Base-by-base conservation (phyloP, 306 rosid species). In the Sophora flavescens region DNA sequence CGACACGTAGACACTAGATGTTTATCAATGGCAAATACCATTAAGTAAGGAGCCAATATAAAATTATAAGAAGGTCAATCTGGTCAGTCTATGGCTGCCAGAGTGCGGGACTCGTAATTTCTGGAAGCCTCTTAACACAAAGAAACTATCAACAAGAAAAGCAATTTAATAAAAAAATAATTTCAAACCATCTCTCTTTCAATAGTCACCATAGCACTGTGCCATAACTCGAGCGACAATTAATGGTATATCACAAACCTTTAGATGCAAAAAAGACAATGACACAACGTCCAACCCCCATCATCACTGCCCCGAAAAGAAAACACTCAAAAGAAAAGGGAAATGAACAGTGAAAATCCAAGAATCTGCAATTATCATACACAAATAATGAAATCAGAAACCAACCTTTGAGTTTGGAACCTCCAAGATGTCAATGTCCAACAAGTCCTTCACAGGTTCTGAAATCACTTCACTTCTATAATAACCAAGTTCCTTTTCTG, bases 321-420 rank as follows among this genome's bases (percentile, higher is more conserved):
- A 35, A 5, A 52, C 0, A 16, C 22, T 1, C 22, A 22, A 22
- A 22, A 22, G 22, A 41, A 17, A 15, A 35, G 52, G 8, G 14
- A 44, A 68, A 68, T 22, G 38, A 11, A 53, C 36, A 41, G 64
- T 50, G 16, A 70, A 72, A 64, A 64, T 13, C 9, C 32, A 53
- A 35, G 61, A 17, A 42, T 50, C 22, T 41, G 58, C 22, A 22
- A 22, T 22, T 22, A 22, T 22, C 22, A 22, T 22, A 57, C 13
- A 52, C 39, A 72, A 68, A 38, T 38, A 15, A 47, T 13, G 48
- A 35, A 50, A 57, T 60, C 15, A 28, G 66, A 60, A 75, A 57
- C 89, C 74, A 80, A 90, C 98, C 96, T 86, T 89, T 5, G 77
- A 62, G 67, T 68, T 76, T 30, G 88, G 58, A 72, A 61, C 68